Base-by-base conservation (phyloP, 2,329 filamentous ascomycete genomes). In the Penicillium brevicompactum region DNA sequence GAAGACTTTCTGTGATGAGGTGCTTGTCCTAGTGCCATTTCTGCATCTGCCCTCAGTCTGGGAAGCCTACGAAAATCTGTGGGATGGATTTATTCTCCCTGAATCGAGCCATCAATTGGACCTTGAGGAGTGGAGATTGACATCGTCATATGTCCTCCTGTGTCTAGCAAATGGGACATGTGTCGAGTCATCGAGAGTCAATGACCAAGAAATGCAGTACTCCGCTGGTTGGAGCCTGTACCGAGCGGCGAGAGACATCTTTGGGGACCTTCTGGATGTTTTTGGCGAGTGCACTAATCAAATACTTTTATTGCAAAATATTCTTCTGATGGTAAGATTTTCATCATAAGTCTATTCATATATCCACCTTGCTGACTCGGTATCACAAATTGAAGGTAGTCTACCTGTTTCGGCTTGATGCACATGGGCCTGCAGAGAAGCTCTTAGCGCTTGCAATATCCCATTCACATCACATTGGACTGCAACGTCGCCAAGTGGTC, bases 221-320 rank as follows among this genome's bases (percentile, higher is more conserved):
- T 67, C 66, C 9, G 60, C 62, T 14, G 64, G 64, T 4, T 67
- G 65, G 65, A 67, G 60, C 31, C 49, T 67, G 2, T 67, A 65
- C 16, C 51, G 53, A 37, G 64, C 65, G 11, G 59, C 62, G 6
- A 38, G 55, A 22, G 62, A 65, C 4, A 45, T 64, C 1, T 58
- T 64, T n/a, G 62, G 63, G 3, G 60, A 63, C n/a, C 43, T 61
- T 9, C 27, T 65, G 2, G 51, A 55, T 22, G 47, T 56, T 8
- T 62, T 64, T 9, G 43, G 47, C 24, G 49, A 57, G n/a, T 63
- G 57, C 16, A 27, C 48, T 16, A 52, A 63, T 16, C 58, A 59
- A 21, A 49, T 56, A 14, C 41, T 57, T 27, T 24, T 60, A 27
- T 43, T 64, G 6, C 62, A 64, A 53, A 62, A 57, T 1, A 50